Conservation (phyloP, 345 rosid species). For the Gossypium arboreum region DNA sequence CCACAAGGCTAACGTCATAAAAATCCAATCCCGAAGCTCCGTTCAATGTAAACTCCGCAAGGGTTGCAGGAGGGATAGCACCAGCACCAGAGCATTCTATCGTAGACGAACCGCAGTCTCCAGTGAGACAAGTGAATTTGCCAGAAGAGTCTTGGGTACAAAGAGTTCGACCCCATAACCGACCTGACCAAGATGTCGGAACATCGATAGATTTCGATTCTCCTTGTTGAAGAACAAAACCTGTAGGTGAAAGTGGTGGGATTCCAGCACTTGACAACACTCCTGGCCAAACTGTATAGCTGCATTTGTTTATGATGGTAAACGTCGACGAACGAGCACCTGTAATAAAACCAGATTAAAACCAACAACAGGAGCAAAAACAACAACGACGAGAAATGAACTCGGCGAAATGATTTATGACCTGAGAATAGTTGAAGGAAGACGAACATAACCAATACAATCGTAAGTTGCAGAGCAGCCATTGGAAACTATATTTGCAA, state of each 20-base stretch:
- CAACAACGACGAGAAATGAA: background rate
- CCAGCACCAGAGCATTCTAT: constrained; percentile 51
- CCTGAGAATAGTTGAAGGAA: constrained; percentile 13
- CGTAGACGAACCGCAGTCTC: constrained; percentile 51
- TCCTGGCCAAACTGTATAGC: constrained; percentile 68
- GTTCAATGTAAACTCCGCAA: constrained; percentile 56
- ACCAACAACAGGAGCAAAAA: background rate
- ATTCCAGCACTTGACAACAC: constrained; percentile 58
- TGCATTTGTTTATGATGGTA: constrained; percentile 50
- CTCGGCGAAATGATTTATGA: background rate
- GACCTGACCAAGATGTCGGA: constrained; percentile 61
- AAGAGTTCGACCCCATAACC: constrained; percentile 64
- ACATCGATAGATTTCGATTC: constrained; percentile 31
- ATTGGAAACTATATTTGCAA: background rate
- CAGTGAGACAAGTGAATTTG: constrained; percentile 52
- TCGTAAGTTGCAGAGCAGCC: constrained; percentile 7
- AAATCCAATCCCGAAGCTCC: constrained; percentile 50
- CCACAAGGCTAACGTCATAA: constrained; percentile 73
- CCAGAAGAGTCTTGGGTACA: constrained; percentile 55
- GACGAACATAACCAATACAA: constrained; percentile 3
- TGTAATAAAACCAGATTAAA: background rate
- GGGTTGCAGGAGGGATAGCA: constrained; percentile 54
- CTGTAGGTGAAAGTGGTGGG: constrained; percentile 46
- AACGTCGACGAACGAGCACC: constrained; percentile 28
- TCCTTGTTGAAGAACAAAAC: constrained; percentile 46